Percentiles rank a stretch among this genome's conserved stretches.
Evolutionary conservation across 139 green algal genomes (phyloP).

Genomic region (Haematococcus sp.): DNA sequence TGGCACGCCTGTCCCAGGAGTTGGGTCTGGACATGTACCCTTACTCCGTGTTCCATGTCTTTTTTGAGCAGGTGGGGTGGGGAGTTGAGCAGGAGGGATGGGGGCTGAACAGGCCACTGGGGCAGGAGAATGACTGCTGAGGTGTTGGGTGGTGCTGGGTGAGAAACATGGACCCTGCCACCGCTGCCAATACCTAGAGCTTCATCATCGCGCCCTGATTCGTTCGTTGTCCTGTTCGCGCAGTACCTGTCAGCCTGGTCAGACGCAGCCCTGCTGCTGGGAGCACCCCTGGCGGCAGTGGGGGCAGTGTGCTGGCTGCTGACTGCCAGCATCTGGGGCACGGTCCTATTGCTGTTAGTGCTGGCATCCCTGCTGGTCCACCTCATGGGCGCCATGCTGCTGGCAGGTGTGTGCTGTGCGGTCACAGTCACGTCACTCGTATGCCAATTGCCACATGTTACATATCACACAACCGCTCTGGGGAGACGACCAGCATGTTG

Average conservation of each 20-base stretch:
- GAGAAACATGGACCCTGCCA: no score
- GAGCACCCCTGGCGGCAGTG: slow-evolving; percentile 36
- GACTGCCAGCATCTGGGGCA: slow-evolving; percentile 51
- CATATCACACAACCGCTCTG: not conserved
- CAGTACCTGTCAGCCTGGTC: slow-evolving; percentile 22
- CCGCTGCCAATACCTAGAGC: no score
- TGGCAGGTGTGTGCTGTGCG: slow-evolving; percentile 37
- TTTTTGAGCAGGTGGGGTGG: slow-evolving; percentile 90
- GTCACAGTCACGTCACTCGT: not conserved
- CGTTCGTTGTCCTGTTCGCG: no score
- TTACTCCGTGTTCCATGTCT: slow-evolving; percentile 93
- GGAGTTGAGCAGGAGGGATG: no score
- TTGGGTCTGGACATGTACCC: slow-evolving; percentile 73
- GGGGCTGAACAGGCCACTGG: no score
- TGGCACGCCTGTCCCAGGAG: slow-evolving; percentile 22
- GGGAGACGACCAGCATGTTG: not conserved
- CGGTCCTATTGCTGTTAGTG: slow-evolving; percentile 49
- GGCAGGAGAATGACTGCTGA: no score
- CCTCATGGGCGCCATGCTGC: slow-evolving; percentile 71
- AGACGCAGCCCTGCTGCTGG: slow-evolving; percentile 32
- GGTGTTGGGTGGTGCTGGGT: no score
- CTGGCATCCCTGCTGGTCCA: slow-evolving; percentile 72
- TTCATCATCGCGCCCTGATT: no score
- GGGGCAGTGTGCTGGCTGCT: slow-evolving; percentile 22
- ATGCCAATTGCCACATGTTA: not conserved